phyloP scores from a whole-genome alignment of 768 basidiomycete genomes.

The Solioccasus polychromus region DNA sequence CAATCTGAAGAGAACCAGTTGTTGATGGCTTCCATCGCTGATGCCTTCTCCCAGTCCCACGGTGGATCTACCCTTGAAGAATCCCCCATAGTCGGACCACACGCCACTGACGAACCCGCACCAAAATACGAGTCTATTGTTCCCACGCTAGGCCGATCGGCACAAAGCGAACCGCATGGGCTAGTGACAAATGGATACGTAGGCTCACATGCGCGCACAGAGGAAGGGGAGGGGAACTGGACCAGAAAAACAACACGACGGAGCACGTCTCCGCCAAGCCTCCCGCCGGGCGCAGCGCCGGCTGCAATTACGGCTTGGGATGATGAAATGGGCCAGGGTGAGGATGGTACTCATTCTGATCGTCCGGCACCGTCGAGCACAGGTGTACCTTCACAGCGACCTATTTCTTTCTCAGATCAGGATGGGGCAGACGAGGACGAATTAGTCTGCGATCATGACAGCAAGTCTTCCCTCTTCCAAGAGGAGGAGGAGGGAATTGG shows the following conservation, averaged over 20 bases:
- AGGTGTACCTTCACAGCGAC: conserved; percentile 32
- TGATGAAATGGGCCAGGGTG: conserved; percentile 33
- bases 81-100: conserved; percentile 17
- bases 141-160: neutral
- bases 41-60: conserved; percentile 33
- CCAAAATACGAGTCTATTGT: conserved; percentile 36
- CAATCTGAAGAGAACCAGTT: conserved; percentile 28
- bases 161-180: conserved; percentile 18
- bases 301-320: conserved; percentile 36
- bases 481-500: conserved; percentile 2
- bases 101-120: conserved; percentile 31
- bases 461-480: no score
- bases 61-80: conserved; percentile 26
- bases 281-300: conserved; percentile 44
- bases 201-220: conserved; percentile 3
- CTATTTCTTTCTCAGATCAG: conserved; percentile 32
- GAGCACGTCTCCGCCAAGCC: conserved; percentile 37
- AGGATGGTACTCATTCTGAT: conserved; percentile 30
- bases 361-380: conserved; percentile 31
- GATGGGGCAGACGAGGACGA: conserved; percentile 29
- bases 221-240: conserved; percentile 13
- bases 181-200: conserved; percentile 16
- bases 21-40: conserved; percentile 38
- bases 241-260: conserved; percentile 27
- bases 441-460: conserved; percentile 26